A percentile compares a stretch with the other conserved stretches of the same genome.
Evolutionary conservation across 306 rosid genomes (phyloP).

Genomic region (Begonia fuchsioides): DNA sequence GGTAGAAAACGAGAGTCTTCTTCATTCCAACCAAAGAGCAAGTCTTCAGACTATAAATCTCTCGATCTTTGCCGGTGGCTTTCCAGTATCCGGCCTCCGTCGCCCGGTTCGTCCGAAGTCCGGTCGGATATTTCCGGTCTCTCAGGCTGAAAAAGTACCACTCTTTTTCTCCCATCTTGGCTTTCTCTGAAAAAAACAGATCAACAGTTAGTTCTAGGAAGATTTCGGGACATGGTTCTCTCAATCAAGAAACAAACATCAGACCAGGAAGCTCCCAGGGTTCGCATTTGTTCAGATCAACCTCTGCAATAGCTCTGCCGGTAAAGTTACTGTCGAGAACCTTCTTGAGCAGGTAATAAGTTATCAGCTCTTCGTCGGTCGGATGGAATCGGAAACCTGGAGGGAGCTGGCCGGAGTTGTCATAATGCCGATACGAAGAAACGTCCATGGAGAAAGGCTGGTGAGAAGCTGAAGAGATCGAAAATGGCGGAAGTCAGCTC

Average conservation of each 20-base stretch:
- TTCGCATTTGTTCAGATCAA: constrained; percentile 94
- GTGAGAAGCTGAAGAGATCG: too few species aligned
- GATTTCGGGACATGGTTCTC: too few species aligned
- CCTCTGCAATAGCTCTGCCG: constrained; percentile 84
- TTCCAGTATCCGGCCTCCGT: constrained; percentile 99
- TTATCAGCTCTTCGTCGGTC: constrained; percentile 86
- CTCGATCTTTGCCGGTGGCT: constrained; percentile 91
- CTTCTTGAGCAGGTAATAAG: constrained; percentile 79
- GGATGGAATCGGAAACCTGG: constrained; percentile 98
- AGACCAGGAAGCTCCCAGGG: constrained; percentile 98
- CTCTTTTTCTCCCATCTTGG: constrained; percentile 95
- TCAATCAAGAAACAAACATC: background rate
- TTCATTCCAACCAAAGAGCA: constrained; percentile 82
- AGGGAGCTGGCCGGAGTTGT: constrained; percentile 38
- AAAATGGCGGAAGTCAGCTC: too few species aligned
- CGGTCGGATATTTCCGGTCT: constrained; percentile 67
- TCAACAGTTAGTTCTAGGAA: too few species aligned
- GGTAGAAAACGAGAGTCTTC: constrained; percentile 84
- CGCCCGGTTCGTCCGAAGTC: constrained; percentile 57
- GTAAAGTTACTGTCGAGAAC: constrained; percentile 59
- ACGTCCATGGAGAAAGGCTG: constrained; percentile 14
- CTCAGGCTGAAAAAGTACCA: constrained; percentile 91
- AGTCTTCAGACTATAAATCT: constrained; percentile 53
- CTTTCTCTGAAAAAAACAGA: constrained; percentile 38
- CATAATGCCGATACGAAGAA: constrained; percentile 4